Base-by-base conservation (phyloP, 2,329 filamentous ascomycete genomes). In the Xylaria sp. region DNA sequence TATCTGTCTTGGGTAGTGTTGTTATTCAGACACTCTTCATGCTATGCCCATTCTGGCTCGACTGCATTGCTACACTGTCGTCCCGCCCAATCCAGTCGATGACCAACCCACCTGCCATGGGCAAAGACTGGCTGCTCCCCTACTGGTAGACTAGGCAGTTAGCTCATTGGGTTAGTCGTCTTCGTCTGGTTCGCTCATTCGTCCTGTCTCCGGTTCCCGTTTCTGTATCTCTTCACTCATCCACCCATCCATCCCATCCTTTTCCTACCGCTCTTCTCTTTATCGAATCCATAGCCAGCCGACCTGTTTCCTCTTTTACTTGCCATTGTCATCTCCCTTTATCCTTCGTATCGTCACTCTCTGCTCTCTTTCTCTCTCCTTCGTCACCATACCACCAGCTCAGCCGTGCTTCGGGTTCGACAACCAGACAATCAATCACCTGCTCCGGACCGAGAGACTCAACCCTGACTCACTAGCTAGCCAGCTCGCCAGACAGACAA, bases 301-400 rank as follows among this genome's bases (percentile, higher is more conserved):
- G 66, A 65, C 71, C 69, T 71, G 70, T 59, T 70, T 72, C 67
- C 65, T 70, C 65, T 72, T 69, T 67, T 67, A 72, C 63, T 68
- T 71, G 39, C 58, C 66, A 72, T 71, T 70, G 71, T 70, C 56
- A 46, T 58, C 69, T 67, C 70, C 74, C 74, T 75, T 77, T 74
- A 76, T 78, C 76, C 77, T 77, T 74, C 69, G 75, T 76, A 74
- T 75, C 76, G 76, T 78, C 76, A 74, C 74, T 79, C 77, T 73
- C 77, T 79, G 72, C 73, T 75, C 75, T 75, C 74, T 74, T 76
- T 71, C 64, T 57, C 75, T 76, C 72, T 73, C 61, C 69, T 67
- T 69, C 69, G 69, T 73, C 72, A 70, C 60, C 66, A 69, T 28
- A 67, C 15, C 61, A 72, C 63, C 73, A 73, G 73, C 63, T 70